Percentiles rank a stretch among this genome's conserved stretches.
phyloP scores from a whole-genome alignment of 768 basidiomycete genomes.

The Mycena venus region DNA sequence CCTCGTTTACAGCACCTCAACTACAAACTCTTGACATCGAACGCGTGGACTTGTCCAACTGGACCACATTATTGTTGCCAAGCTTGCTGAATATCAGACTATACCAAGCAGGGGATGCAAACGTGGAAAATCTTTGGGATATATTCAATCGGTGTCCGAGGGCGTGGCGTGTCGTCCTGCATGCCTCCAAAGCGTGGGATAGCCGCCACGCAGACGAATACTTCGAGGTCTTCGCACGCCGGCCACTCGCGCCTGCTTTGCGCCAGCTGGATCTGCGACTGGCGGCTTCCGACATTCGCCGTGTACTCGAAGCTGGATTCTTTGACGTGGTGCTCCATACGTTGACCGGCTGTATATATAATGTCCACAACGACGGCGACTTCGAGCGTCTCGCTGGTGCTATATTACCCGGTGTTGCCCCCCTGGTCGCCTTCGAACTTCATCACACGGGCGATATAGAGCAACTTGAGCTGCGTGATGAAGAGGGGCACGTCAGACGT shows the following conservation, averaged over 20 bases:
- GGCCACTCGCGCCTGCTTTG: conserved; percentile 7
- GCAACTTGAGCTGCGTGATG: background rate
- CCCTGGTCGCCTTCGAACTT: background rate
- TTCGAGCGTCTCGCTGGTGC: background rate
- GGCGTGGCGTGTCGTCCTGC: background rate
- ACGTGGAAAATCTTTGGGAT: background rate
- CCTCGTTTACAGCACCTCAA: background rate
- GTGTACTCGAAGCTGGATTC: background rate
- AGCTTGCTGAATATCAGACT: background rate
- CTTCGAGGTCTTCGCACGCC: background rate
- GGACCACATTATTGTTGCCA: background rate
- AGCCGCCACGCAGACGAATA: background rate
- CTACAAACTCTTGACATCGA: conserved; percentile 1
- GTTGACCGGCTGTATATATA: background rate
- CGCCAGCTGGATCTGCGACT: background rate
- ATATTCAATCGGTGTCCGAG: background rate
- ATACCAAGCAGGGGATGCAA: background rate
- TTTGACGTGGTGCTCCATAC: background rate
- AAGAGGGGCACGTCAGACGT: background rate
- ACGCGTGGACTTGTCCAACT: background rate
- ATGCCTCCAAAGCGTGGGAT: background rate
- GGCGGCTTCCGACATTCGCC: background rate
- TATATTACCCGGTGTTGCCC: background rate
- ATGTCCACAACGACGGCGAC: background rate
- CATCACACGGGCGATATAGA: background rate